Evolutionary conservation across 805 yeast species (phyloP).

Genomic region (Ogataea nonfermentans): DNA sequence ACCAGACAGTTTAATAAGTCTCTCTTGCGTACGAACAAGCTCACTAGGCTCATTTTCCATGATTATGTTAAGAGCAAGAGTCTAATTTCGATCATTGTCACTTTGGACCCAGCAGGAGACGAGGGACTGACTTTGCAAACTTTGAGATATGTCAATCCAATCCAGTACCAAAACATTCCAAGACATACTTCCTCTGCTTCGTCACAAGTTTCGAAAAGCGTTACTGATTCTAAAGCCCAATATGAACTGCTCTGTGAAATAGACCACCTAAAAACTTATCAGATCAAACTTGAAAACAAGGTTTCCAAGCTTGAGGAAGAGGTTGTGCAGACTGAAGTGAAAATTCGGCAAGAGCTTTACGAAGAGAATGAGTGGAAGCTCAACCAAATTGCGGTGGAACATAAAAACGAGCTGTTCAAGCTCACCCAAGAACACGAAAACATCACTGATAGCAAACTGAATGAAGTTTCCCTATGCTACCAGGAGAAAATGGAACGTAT

Average conservation of each 20-base stretch:
- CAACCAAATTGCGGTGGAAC: conserved; percentile 37
- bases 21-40: conserved; percentile 45
- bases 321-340: conserved; percentile 29
- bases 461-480: conserved; percentile 33
- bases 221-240: conserved; percentile 17
- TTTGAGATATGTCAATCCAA: conserved; percentile 31
- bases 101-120: conserved; percentile 41
- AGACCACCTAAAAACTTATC: conserved; percentile 27
- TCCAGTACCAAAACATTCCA: conserved; percentile 28
- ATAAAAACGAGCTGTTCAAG: conserved; percentile 33
- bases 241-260: conserved; percentile 27
- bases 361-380: conserved; percentile 36
- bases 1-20: conserved; percentile 40
- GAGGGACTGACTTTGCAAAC: conserved; percentile 33
- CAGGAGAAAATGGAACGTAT: conserved; percentile 31
- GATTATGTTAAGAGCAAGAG: conserved; percentile 38
- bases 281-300: conserved; percentile 23
- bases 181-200: conserved; percentile 20
- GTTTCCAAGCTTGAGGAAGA: conserved; percentile 26
- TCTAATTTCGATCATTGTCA: conserved; percentile 36
- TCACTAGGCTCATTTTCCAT: conserved; percentile 47
- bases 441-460: conserved; percentile 33
- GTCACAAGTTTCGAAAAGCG: conserved; percentile 4
- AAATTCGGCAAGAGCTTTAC: conserved; percentile 29
- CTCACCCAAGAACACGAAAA: conserved; percentile 27